phyloP scores from a whole-genome alignment of 1,284 basidiomycete species.

The Leccinum cinnamomeum region DNA sequence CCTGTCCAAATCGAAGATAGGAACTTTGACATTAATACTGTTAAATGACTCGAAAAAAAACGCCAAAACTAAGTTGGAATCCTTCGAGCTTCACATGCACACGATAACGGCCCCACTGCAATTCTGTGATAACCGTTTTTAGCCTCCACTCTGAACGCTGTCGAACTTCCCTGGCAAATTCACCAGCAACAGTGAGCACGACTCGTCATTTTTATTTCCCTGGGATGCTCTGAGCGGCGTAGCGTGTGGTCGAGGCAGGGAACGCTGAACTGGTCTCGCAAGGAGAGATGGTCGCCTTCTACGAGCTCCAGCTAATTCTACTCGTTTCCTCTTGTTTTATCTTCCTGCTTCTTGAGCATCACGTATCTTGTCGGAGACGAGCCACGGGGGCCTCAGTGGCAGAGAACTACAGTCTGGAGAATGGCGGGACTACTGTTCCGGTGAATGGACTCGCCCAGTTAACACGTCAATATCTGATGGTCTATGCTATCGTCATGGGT shows the following conservation, averaged over 20 bases:
- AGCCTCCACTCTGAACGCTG: background rate
- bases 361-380: constrained; percentile 38
- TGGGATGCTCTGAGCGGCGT: constrained; percentile 1
- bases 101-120: background rate
- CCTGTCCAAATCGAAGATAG: background rate
- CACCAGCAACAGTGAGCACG: constrained; percentile 12
- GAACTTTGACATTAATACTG: too few species aligned
- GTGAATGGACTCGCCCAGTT: constrained; percentile 39
- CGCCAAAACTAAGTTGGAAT: background rate
- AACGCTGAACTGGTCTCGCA: background rate
- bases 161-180: background rate
- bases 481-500: constrained; percentile 76
- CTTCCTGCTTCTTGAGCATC: constrained; percentile 48
- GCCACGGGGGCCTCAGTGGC: constrained; percentile 15
- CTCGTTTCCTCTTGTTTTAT: constrained; percentile 46
- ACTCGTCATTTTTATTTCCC: background rate
- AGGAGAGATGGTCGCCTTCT: constrained; percentile 41
- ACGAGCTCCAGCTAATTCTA: constrained; percentile 52
- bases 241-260: background rate
- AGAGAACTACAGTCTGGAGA: constrained; percentile 36
- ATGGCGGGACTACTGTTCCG: constrained; percentile 31
- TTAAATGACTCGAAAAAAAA: too few species aligned
- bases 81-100: background rate
- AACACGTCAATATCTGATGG: constrained; percentile 58
- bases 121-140: background rate